Conservation (phyloP, 179 eudicot species). For the Beta corolliflora region DNA sequence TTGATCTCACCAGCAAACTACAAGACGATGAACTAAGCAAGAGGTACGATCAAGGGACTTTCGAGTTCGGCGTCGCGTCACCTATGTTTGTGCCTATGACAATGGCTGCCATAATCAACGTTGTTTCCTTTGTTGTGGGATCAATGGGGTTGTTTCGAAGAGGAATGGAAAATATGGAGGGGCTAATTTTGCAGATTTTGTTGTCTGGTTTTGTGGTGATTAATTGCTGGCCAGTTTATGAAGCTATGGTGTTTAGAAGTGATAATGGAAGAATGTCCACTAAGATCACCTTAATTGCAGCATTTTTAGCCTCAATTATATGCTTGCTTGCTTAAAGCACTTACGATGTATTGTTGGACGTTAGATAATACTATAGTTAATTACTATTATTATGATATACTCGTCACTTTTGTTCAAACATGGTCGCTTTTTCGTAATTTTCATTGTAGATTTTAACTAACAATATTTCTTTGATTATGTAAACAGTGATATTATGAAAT, state of each 20-base stretch:
- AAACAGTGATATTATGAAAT: no score
- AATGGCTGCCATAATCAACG: conserved; percentile 51
- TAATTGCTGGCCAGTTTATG: conserved; percentile 62
- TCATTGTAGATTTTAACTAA: neutral
- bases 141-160: conserved; percentile 8
- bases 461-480: no score
- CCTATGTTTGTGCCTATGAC: conserved; percentile 65
- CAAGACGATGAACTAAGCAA: conserved; percentile 55
- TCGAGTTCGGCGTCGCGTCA: conserved; percentile 70
- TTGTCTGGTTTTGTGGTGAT: conserved; percentile 52
- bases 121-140: conserved; percentile 46
- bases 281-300: conserved; percentile 41
- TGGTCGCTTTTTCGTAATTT: no score
- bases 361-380: no score
- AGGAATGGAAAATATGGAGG: conserved; percentile 30
- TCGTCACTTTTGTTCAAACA: no score
- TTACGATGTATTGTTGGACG: no score
- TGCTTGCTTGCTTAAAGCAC: conserved; percentile 1
- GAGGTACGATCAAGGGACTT: conserved; percentile 65
- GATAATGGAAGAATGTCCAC: conserved; percentile 63
- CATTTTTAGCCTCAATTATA: conserved; percentile 27
- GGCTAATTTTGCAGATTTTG: conserved; percentile 43
- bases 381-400: no score
- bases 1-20: conserved; percentile 67
- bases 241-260: conserved; percentile 53